Evolutionary conservation across 192 early-diverging fungal species (phyloP).

Genomic region (Borealophlyctis nickersoniae): DNA sequence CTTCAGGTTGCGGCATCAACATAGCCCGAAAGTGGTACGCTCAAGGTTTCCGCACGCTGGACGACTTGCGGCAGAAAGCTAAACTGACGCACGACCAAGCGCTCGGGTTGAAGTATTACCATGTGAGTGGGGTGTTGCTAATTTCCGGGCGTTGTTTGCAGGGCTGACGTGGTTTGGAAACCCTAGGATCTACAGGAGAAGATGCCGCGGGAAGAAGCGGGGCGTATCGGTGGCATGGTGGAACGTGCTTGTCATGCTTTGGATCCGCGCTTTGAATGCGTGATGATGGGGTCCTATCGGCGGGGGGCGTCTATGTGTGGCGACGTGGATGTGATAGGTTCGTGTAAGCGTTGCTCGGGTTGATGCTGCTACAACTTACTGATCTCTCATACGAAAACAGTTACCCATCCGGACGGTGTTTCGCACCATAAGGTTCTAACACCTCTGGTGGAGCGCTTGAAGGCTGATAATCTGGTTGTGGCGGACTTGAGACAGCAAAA

Average conservation of each 20-base stretch:
- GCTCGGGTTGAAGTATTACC: constrained; percentile 41
- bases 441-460: constrained; percentile 15
- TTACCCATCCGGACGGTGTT: constrained; percentile 23
- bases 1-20: constrained; percentile 21
- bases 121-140: constrained; percentile 18
- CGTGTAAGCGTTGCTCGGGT: constrained; percentile 12
- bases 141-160: too few species aligned
- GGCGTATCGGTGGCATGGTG: constrained; percentile 25
- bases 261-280: constrained; percentile 24
- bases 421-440: constrained; percentile 16
- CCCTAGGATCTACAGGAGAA: constrained; percentile 36
- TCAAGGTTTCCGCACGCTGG: constrained; percentile 43
- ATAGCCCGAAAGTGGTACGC: constrained; percentile 29
- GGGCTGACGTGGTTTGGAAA: too few species aligned
- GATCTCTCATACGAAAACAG: background rate
- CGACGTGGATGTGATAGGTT: constrained; percentile 43
- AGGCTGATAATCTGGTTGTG: constrained; percentile 11
- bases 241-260: constrained; percentile 15
- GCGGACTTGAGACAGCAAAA: constrained; percentile 18
- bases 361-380: constrained; percentile 9
- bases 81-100: constrained; percentile 42
- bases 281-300: constrained; percentile 43
- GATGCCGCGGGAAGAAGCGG: constrained; percentile 42
- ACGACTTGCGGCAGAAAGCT: constrained; percentile 34
- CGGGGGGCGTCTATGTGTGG: constrained; percentile 41